Base-by-base conservation (phyloP, 108 stramenopile genomes). In the Fragilariopsis cylindrus region DNA sequence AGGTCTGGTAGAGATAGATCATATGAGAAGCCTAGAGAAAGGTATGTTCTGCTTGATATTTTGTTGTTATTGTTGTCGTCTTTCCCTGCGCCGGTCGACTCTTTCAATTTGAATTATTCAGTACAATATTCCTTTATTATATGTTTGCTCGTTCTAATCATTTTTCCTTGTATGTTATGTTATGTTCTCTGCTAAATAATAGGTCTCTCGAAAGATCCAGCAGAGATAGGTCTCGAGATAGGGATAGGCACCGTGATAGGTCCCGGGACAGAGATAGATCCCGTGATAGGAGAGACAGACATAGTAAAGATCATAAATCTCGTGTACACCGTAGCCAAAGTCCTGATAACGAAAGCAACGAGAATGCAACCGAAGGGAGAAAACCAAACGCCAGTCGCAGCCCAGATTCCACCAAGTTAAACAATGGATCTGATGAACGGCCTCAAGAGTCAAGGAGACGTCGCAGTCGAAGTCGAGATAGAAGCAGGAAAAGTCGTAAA, bases 391-490 rank as follows among this genome's bases (percentile, higher is more conserved):
- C 11, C 16, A 65, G 56, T 55, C 30, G 15, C 48, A 72, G 72
- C 21, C 47, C 57, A 62, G 72, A 72, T 18, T 45, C n/a, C 18
- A 21, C 57, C 3, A 73, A 69, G 68, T 49, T 68, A n/a, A 62
- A 67, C 41, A 50, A 57, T 21, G 72, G 53, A 57, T 44, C 65
- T 3, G 66, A 69, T 50, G 65, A 56, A 8, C 57, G 72, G 53
- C 50, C 16, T 5, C 52, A 16, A 13, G 78, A 79, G 47, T 63
- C 71, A 16, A 70, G 83, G 47, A 70, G 70, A 39, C 68, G 82
- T 58, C 78, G 85, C 15, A 82, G 81, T 50, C 68, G 76, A 69
- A 78, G 70, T 45, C 63, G 79, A 47, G 73, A 71, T 4, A 63
- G 76, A 40, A 72, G 75, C 55, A 48, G 78, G 66, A 79, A 79